Percentiles rank a stretch among this genome's conserved stretches.
These are phyloP conservation scores for Aureobasidium uvarum DNA, from an alignment of 2,329 filamentous ascomycete genomes.

Conservation along the genomic window DNA sequence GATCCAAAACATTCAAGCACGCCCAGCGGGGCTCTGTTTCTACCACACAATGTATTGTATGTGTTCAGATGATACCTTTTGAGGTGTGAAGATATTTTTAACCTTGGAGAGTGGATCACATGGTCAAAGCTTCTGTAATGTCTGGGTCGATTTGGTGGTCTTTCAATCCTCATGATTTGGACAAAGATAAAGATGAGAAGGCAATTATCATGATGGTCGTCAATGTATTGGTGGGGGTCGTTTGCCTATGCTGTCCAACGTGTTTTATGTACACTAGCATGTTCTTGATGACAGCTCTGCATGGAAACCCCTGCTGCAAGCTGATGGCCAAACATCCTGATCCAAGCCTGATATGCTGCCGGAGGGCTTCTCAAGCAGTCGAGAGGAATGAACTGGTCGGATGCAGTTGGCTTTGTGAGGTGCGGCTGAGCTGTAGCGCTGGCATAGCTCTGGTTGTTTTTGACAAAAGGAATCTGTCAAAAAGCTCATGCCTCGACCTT, in stretches of 20 bases:
- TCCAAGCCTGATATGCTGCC: background rate
- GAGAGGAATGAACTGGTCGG: background rate
- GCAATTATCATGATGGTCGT: background rate
- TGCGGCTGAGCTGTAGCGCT: background rate
- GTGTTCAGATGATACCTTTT: background rate
- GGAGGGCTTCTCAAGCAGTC: background rate
- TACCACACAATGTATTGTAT: background rate
- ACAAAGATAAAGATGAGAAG: background rate
- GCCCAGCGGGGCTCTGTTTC: background rate
- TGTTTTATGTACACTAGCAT: slow-evolving; percentile 2
- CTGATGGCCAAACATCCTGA: background rate
- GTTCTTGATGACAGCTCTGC: background rate
- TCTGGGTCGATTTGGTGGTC: background rate
- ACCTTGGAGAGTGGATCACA: too few relatives aligned
- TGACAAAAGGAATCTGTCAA: too few relatives aligned
- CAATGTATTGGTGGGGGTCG: background rate
- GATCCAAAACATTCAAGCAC: background rate
- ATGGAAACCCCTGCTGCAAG: background rate
- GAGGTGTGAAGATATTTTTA: background rate
- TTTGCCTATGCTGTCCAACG: slow-evolving; percentile 1
- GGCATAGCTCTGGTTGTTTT: background rate
- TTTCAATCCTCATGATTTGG: background rate
- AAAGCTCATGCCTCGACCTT: slow-evolving; percentile 53
- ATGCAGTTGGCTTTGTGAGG: background rate
- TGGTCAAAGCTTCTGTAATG: background rate